Base-by-base conservation (phyloP, 768 basidiomycete genomes). In the Galerina sulciceps region DNA sequence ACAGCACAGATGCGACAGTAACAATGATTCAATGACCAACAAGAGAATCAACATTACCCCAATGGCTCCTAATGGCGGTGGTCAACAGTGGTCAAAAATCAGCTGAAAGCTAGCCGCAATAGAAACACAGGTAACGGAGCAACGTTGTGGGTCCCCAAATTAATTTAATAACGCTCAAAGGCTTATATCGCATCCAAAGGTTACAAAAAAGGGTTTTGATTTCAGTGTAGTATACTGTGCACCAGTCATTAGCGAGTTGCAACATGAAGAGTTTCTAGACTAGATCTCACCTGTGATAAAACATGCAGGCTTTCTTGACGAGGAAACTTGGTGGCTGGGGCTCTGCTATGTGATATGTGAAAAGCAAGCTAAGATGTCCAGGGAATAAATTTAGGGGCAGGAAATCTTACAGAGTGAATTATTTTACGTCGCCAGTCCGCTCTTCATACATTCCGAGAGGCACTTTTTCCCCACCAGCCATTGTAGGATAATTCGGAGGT, bases 241-340 rank as follows among this genome's bases (percentile, higher is more conserved):
- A 46, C 17, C 17, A 15, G 49, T 65, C 37, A 59, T 54, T 57
- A 46, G 18, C 22, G 17, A 6, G 6, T 40, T 26, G 5, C 20
- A 10, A 20, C 36, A 4, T 10, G 11, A 14, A 23, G 44, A 0
- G 18, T 13, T 44, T n/a, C 26, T 10, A 31, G 13, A 38, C 54
- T 17, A 37, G 8, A 54, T n/a, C 59, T 57, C 62, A 79, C 79
- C 72, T 73, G 69, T 55, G 67, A 73, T 38, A 68, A 43, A 67
- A 75, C 70, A 72, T 71, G 73, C 69, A 75, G 66, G 75, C 72
- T 77, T 77, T 79, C 78, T 79, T 79, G 79, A 78, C 51, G 65
- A 61, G 45, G 48, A 55, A 55, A 64, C 47, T 61, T 57, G 54
- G 57, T 50, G 44, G 41, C 38, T 38, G 55, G 58, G 52, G 55